These are phyloP conservation scores for Fusarium sp. DNA, from an alignment of 2,329 filamentous ascomycete genomes.

Conservation along the genomic window DNA sequence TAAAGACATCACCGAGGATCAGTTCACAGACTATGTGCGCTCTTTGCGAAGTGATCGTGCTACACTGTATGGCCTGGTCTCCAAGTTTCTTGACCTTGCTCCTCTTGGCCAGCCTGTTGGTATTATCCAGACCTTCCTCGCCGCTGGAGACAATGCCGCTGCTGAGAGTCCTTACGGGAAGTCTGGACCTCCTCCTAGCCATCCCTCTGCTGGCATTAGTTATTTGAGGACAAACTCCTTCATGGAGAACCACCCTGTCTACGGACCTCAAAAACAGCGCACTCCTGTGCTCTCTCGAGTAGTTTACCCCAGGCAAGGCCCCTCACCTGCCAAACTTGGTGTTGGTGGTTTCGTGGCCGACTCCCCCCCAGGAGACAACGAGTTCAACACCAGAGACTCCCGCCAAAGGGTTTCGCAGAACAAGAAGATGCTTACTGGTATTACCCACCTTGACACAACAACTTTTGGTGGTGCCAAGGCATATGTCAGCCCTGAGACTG, in stretches of 20 bases:
- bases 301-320: conserved; percentile 53
- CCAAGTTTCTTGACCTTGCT: conserved; percentile 69
- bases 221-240: conserved; percentile 65
- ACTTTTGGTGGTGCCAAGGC: conserved; percentile 63
- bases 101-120: conserved; percentile 53
- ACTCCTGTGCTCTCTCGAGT: conserved; percentile 61
- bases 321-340: conserved; percentile 55
- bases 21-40: conserved; percentile 62
- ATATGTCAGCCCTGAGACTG: conserved; percentile 56
- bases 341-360: conserved; percentile 63
- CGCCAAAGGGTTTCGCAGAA: conserved; percentile 21
- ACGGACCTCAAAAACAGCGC: conserved; percentile 63
- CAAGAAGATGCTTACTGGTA: conserved; percentile 44
- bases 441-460: conserved; percentile 56
- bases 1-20: conserved; percentile 56
- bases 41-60: conserved; percentile 60
- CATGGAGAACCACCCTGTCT: conserved; percentile 67
- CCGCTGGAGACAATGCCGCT: conserved; percentile 36
- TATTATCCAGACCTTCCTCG: conserved; percentile 38
- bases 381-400: conserved; percentile 48
- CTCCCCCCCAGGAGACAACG: conserved; percentile 52
- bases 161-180: conserved; percentile 56
- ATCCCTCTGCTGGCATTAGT: conserved; percentile 69
- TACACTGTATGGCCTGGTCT: conserved; percentile 62
- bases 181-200: conserved; percentile 65